Evolutionary conservation across 2,329 filamentous ascomycete genomes (phyloP).

Genomic region (Microsporum audouinii): DNA sequence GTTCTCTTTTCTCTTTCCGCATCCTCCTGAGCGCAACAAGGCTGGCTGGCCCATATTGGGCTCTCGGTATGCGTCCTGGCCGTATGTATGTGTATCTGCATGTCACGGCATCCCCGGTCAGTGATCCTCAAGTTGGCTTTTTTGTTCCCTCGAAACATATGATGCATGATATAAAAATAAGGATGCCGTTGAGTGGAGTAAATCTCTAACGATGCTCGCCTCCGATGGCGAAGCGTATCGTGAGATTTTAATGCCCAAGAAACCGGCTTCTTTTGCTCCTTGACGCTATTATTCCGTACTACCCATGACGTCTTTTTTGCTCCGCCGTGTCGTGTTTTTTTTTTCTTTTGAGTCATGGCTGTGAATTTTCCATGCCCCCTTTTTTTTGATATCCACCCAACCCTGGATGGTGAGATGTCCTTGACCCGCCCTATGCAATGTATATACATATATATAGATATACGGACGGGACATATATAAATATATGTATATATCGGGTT

Average conservation of each 20-base stretch:
- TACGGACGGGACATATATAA: too few relatives aligned
- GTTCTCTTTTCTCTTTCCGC: background rate
- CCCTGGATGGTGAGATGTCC: background rate
- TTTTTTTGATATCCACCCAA: background rate
- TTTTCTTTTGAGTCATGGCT: background rate
- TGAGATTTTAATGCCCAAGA: slow-evolving; percentile 1
- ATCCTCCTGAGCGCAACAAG: background rate
- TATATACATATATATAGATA: too few relatives aligned
- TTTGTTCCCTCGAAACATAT: background rate
- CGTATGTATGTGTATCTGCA: background rate
- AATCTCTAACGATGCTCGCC: background rate
- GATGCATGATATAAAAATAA: background rate
- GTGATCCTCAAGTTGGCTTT: background rate
- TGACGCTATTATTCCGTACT: background rate
- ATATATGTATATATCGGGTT: too few relatives aligned
- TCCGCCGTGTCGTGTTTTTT: background rate
- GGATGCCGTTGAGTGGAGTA: background rate
- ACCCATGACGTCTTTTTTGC: background rate
- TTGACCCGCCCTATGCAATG: too few relatives aligned
- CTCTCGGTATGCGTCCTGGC: background rate
- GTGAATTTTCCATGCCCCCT: background rate
- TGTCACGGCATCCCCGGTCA: background rate
- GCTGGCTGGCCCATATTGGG: background rate
- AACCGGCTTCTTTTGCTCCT: background rate
- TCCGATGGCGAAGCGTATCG: background rate